Base-by-base conservation (phyloP, 169 alveolate genomes). In the Plasmodium billcollinsi region DNA sequence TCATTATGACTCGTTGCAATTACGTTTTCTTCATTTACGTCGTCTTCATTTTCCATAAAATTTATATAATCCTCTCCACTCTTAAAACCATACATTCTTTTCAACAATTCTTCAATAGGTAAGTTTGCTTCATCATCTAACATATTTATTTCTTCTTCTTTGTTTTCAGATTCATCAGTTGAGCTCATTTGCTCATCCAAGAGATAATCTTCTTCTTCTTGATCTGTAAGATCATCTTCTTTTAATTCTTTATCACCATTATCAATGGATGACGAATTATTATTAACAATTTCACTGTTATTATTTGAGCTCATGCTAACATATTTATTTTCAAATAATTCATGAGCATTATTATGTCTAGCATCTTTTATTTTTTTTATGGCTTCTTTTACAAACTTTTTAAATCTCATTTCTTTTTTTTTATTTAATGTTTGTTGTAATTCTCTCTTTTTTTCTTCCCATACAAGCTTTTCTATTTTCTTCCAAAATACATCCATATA, bases 371-470 rank as follows among this genome's bases (percentile, higher is more conserved):
- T 78, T 59, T 78, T 78, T 72, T 94, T 94, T 21, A 94, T 94
- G 3, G 96, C 96, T 9, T 90, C 95, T 49, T 94, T 93, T 11
- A 94, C 94, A 72, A 94, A 94, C 62, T 90, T 94, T 65, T 94
- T 94, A 66, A 94, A 76, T 61, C 95, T 50, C 89, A 88, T 73
- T 20, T 93, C 93, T 49, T 94, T 94, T 86, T 94, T 92, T 73
- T 94, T 90, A 43, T 92, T 78, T 29, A 94, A 70, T 3, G 93
- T 73, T 20, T 88, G 80, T 74, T 94, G 94, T 56, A 94, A 75
- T 50, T 94, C 96, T 29, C 90, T 59, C 66, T 94, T 94, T 71
- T 92, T 75, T 29, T 92, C 93, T 66, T 94, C 96, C 96, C 96
- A 94, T 3, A 95, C 96, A 15, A 94, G 66, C 63, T 78, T 65